Conservation (phyloP, 176 grass and related monocot species). For the Eragrostis nindensis region DNA sequence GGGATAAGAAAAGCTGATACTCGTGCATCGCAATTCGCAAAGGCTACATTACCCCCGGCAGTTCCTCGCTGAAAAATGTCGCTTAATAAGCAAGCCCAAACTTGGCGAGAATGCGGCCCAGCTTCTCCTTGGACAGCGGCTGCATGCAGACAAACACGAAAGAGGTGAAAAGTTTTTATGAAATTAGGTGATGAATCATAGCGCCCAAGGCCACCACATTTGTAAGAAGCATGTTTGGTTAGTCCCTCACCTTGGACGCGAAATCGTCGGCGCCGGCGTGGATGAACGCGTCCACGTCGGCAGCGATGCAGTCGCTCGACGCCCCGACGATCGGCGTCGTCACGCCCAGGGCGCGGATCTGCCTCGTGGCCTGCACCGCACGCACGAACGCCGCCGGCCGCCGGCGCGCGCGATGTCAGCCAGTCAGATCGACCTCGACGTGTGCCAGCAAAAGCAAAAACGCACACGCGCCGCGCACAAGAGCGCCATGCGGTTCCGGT, state of each 20-base stretch:
- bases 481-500: too few species aligned
- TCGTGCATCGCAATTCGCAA: too few species aligned
- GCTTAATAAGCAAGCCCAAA: conserved; percentile 51
- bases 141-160: too few species aligned
- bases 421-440: background rate
- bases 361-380: conserved; percentile 48
- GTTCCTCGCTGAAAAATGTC: background rate
- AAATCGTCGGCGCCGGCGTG: conserved; percentile 68
- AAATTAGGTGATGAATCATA: too few species aligned
- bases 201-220: too few species aligned
- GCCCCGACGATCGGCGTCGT: conserved; percentile 65
- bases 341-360: conserved; percentile 57
- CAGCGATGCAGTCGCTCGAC: conserved; percentile 50
- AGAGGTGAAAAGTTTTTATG: too few species aligned
- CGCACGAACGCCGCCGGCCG: background rate
- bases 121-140: conserved; percentile 66
- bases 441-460: background rate
- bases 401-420: background rate
- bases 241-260: conserved; percentile 52
- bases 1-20: too few species aligned
- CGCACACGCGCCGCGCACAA: too few species aligned
- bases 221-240: too few species aligned
- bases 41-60: too few species aligned
- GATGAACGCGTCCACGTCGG: conserved; percentile 67
- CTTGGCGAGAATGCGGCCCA: conserved; percentile 46